phyloP scores from a whole-genome alignment of 2,329 filamentous ascomycete genomes.

The Apiospora arundinis region DNA sequence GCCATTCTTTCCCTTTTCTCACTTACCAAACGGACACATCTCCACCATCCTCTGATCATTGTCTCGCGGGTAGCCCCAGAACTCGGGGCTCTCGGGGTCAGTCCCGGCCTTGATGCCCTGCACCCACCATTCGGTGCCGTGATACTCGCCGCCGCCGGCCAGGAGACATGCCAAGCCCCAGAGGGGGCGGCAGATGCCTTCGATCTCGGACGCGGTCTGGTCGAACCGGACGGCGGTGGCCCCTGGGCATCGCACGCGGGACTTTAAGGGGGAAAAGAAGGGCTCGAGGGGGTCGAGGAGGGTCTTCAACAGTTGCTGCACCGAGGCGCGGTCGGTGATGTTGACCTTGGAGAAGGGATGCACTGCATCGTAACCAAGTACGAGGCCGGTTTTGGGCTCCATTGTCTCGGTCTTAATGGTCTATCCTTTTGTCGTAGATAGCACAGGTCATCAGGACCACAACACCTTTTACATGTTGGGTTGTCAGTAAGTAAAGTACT shows the following conservation, averaged over 20 bases:
- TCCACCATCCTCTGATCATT: conserved; percentile 86
- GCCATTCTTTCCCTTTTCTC: background rate
- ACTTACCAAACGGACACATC: conserved; percentile 73
- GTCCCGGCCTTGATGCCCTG: conserved; percentile 75
- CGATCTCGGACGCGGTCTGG: conserved; percentile 77
- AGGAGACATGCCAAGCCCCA: conserved; percentile 77
- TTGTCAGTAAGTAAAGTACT: background rate
- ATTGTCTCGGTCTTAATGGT: conserved; percentile 26
- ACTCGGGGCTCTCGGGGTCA: conserved; percentile 72
- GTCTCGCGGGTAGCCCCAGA: conserved; percentile 78
- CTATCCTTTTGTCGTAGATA: background rate
- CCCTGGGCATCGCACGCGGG: conserved; percentile 70
- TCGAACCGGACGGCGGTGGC: conserved; percentile 79
- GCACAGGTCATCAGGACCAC: background rate
- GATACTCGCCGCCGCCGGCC: conserved; percentile 70
- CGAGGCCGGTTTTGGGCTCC: conserved; percentile 42
- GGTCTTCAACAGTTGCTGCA: conserved; percentile 66
- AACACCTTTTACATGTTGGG: background rate
- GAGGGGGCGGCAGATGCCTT: conserved; percentile 76
- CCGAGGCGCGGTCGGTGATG: conserved; percentile 57
- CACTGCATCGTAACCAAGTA: conserved; percentile 57
- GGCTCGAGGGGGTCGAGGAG: conserved; percentile 74
- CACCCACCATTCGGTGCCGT: conserved; percentile 69
- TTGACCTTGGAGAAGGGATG: conserved; percentile 63
- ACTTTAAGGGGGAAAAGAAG: conserved; percentile 72